Base-by-base conservation (phyloP, 192 early-diverging fungal genomes). In the Backusella luteola region DNA sequence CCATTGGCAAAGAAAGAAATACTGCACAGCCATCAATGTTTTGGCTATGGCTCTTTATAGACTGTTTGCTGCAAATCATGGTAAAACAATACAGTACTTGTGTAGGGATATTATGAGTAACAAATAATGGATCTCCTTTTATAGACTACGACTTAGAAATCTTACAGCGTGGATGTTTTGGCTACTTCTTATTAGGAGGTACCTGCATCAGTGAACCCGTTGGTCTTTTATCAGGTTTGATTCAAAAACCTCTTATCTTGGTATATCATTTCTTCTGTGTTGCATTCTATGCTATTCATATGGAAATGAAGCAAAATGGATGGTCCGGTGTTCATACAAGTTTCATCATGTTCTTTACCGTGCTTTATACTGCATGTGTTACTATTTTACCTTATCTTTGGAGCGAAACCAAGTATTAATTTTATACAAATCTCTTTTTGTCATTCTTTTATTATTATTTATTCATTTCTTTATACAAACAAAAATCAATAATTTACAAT, bases 191-290 rank as follows among this genome's bases (percentile, higher is more conserved):
- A 56, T 87, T 93, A 34, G 98, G 98, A 49, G 94, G 95, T 2
- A 82, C 85, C 32, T 97, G 91, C 77, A 86, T 93, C 15, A 84
- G 89, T 72, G 93, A 91, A 0, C 98, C 98, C 4, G 91, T 94
- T 34, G 93, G 94, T 15, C 84, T 99, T 21, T 82, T 97, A 15
- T 95, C 94, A n/a, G 95, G 95, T 7, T 83, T 98, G 34, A 80
- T 90, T 12, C 90, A 91, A 29, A 88, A 86, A 46, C 96, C 97
- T 8, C 44, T 88, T 53, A 85, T 96, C 11, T 88, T 98, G 6
- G 71, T 97, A 0, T 90, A 88, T 76, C 97, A 98, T 84, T 99
- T 99, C 79, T 98, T 98, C 85, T 88, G 91, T 19, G 97, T 98
- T 26, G 98, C 97, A 0, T 72, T 93, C 6, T 89, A 93, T 81